Base-by-base conservation (phyloP, 1,139 yeast species). In the Kodamaea fungicola region DNA sequence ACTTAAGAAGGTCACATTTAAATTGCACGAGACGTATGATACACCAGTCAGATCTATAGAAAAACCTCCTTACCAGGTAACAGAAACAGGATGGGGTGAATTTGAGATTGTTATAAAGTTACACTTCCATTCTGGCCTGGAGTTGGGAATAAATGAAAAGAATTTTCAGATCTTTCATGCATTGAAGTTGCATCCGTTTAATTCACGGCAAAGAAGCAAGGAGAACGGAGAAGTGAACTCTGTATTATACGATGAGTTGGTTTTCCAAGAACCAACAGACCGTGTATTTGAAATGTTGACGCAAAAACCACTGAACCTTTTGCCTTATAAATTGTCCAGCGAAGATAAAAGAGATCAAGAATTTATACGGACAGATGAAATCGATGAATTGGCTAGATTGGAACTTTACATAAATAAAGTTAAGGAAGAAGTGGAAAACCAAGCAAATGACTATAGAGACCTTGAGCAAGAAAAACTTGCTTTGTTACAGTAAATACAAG, bases 41-140 rank as follows among this genome's bases (percentile, higher is more conserved):
- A 86, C 82, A 49, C 80, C 97, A 1, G 79, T 89, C 12, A 67
- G 99, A 41, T 74, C 94, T 1, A 73, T 92, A 6, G 98, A 92
- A 46, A 61, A 72, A 25, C 97, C 97, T 2, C 98, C 98, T 0
- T 92, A 85, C 52, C 95, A 90, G 57, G 90, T 92, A 9, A 86
- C 96, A 1, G 99, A 94, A 55, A 87, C 97, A 0, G 99, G 99
- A 0, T 92, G 99, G 99, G 99, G 99, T 44, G 99, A 92, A 60
- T 92, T 92, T 62, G 99, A 92, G 55, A 85, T 94, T 44, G 78
- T 85, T 29, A 82, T 92, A 40, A 87, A 90, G 58, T 77, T 92
- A 25, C 90, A 83, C 59, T 92, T 92, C 61, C 84, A 83, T 31
- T 74, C 83, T 21, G 96, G 88, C 25, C 83, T 95, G 12, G 76